Base-by-base conservation (phyloP, 768 basidiomycete genomes). In the Boletales sp. region DNA sequence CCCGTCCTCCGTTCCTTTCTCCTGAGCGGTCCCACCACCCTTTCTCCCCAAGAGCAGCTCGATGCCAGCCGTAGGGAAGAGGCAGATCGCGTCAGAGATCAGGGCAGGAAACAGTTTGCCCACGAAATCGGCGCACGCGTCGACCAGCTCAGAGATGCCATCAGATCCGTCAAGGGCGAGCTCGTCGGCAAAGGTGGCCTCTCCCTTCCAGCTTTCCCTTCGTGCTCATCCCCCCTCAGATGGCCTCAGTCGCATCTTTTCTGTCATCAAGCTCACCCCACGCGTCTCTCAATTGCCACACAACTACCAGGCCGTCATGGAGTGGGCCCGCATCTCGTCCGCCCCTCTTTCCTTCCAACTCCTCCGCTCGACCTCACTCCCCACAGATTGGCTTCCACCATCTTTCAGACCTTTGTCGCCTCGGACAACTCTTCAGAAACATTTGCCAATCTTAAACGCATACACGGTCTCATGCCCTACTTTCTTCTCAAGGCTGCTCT, bases 401-500 rank as follows among this genome's bases (percentile, higher is more conserved):
- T 97, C 36, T 99, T 98, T 66, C 94, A 97, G 57, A 86, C 88
- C 34, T 94, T 93, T 59, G 82, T 96, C 30, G 96, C 96, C 0
- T 82, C 93, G 18, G 96, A 99, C 66, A 85, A 85, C 51, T 87
- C 93, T 6, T 94, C 93, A 6, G 90, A 95, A 57, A 87, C 86
- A 5, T 87, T 98, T 59, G 77, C 90, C 13, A 80, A 83, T 50
- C 70, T 99, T 52, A 98, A 97, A 72, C 80, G 94, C 42, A 81
- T 96, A 38, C 96, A 99, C 63, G 93, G 94, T 2, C 71, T 95
- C 45, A 96, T 98, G 91, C 96, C 96, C 6, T 99, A 99, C 67
- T 91, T 98, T 61, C 84, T 98, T 75, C 81, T 99, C 55, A 97
- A 93, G 67, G 80, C 91, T 8, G 87, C 92, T 12, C 71, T 99